Percentiles rank a stretch among this genome's conserved stretches.
phyloP scores from a whole-genome alignment of 305 asterid species.

The Solanum aculeatissimum region DNA sequence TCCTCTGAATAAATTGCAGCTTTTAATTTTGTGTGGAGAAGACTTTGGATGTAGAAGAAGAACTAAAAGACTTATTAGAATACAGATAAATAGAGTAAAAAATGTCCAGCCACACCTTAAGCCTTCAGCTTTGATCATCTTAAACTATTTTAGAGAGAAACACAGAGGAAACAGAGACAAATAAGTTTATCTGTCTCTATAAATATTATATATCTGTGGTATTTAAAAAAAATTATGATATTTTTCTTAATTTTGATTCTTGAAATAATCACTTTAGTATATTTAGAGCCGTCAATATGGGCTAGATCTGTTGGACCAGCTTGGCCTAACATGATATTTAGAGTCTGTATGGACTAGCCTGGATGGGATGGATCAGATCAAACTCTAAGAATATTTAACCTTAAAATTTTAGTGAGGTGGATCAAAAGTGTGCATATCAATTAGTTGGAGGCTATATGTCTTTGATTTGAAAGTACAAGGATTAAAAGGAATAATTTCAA shows the following conservation, averaged over 20 bases:
- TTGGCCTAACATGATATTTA: no score
- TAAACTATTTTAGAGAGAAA: not conserved
- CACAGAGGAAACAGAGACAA: not conserved
- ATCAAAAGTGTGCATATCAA: not conserved
- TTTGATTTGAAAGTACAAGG: not conserved
- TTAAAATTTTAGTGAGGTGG: no score
- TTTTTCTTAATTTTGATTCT: no score
- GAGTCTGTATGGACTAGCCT: no score
- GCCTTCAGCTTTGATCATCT: not conserved
- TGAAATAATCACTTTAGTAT: no score
- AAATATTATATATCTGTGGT: no score
- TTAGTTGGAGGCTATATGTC: no score
- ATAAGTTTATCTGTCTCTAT: not conserved
- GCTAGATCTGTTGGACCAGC: no score
- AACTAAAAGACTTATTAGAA: not conserved
- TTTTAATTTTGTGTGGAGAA: not conserved
- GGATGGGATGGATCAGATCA: no score
- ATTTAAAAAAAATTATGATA: no score
- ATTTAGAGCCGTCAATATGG: no score
- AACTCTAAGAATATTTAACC: no score
- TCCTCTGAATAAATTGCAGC: conserved; percentile 47
- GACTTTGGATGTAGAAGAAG: conserved; percentile 1
- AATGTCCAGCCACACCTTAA: not conserved
- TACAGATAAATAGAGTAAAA: not conserved
- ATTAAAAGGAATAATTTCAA: not conserved